phyloP scores from a whole-genome alignment of 1,139 yeast species.

The Lodderomyces pseudojiufengensis region DNA sequence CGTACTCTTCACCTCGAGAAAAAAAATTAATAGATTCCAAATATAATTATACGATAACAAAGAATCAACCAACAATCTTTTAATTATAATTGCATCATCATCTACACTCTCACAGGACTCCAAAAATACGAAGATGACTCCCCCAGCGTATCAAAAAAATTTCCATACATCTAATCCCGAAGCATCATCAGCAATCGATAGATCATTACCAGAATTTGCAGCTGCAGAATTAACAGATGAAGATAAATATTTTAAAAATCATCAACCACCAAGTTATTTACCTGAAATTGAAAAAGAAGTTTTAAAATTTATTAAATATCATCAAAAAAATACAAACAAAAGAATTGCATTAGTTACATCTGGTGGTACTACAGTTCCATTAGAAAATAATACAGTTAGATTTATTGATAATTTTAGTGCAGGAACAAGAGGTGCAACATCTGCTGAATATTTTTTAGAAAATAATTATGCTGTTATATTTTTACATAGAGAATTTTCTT shows the following conservation, averaged over 20 bases:
- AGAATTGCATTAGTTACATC: slow-evolving; percentile 80
- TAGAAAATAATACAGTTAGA: slow-evolving; percentile 93
- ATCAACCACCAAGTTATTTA: slow-evolving; percentile 72
- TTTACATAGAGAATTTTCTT: slow-evolving; percentile 85
- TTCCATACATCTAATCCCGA: slow-evolving; percentile 69
- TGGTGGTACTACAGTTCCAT: slow-evolving; percentile 98
- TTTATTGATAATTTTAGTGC: slow-evolving; percentile 97
- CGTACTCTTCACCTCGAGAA: no score
- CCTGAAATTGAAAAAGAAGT: slow-evolving; percentile 57
- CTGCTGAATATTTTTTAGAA: slow-evolving; percentile 86
- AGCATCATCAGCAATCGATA: slow-evolving; percentile 70
- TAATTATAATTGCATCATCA: no score
- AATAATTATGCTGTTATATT: slow-evolving; percentile 89
- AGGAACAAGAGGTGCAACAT: slow-evolving; percentile 95
- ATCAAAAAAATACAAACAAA: slow-evolving; percentile 33
- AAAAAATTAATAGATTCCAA: no score
- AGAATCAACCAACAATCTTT: no score
- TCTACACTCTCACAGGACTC: no score
- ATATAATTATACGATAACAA: no score
- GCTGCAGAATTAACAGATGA: slow-evolving; percentile 75
- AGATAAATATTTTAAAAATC: slow-evolving; percentile 66
- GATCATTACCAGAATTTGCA: slow-evolving; percentile 71
- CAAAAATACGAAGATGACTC: no score
- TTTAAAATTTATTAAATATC: slow-evolving; percentile 53
- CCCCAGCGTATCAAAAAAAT: slow-evolving; percentile 16